Evolutionary conservation across 2,329 filamentous ascomycete genomes (phyloP), one percentile per base, ranked within the genome.

Genomic region (Trematosphaeria pertusa): DNA sequence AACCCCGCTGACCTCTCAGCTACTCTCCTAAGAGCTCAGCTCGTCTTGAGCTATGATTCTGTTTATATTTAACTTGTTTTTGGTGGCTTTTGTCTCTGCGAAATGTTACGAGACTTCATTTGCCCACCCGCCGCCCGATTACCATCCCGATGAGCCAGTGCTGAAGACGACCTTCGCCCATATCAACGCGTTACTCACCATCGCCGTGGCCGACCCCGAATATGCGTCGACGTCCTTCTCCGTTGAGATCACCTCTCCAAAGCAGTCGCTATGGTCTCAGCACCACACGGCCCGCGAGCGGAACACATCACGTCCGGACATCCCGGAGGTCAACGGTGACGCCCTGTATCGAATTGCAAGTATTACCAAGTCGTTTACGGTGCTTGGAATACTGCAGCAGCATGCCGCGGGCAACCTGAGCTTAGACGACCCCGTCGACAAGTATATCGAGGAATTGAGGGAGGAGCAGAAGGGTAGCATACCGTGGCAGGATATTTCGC

Each of bases 401-500:
- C 65, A 70, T 46, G 62, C 56, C 14, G 60, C 64, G 1, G 65
- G 66, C 0, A 69, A 69, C n/a, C 35, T 71, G 40, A 69, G 63
- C 24, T 46, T 72, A n/a, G 68, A 72, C 43, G 64, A 64, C 9
- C 47, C 67, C 0, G 56, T 73, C 8, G 53, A 65, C 14, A 67
- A 59, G 17, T 71, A 71, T 46, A 56, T 73, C 9, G 38, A 48
- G 5, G 67, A 70, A 43, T 42, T 73, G 31, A 55, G 50, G 15
- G 62, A 58, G 4, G 47, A 61, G 19, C 62, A 68, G 30, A 49
- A 60, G 2, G 67, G 66, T 2, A 66, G 52, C 1, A 57, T 71
- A 26, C 64, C 64, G 3, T 77, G 72, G 71, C 70, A 73, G 20
- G 69, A 75, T 38, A 75, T 76, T 39, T 76, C 74, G 1, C 53